These are phyloP conservation scores for Psilocybe tampanensis DNA, from an alignment of 768 basidiomycete species.

Conservation along the genomic window DNA sequence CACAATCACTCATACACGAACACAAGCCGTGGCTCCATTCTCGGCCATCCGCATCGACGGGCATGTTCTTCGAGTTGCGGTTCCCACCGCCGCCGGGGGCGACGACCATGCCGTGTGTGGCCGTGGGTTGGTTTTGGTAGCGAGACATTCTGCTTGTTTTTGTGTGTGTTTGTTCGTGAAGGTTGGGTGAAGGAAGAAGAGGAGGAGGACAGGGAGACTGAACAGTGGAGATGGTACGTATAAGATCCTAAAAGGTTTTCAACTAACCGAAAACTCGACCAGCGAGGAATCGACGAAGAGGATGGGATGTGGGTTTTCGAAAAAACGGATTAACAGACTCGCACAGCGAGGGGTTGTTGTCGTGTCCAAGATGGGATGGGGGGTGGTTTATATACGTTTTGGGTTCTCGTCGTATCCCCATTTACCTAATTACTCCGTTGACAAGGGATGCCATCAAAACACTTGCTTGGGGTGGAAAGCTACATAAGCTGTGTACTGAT, in stretches of 20 bases:
- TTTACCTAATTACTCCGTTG: not conserved
- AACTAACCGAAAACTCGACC: conserved; percentile 17
- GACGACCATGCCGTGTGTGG: conserved; percentile 25
- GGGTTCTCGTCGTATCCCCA: not conserved
- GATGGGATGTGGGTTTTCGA: not conserved
- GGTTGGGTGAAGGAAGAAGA: too few species aligned
- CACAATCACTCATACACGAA: conserved; percentile 27
- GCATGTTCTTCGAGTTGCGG: conserved; percentile 36
- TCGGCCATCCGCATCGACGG: conserved; percentile 34
- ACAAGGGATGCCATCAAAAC: too few species aligned
- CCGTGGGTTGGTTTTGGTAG: conserved; percentile 21
- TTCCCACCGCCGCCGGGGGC: conserved; percentile 32
- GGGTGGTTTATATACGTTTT: conserved; percentile 15
- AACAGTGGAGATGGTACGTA: too few species aligned
- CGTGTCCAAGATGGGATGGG: conserved; percentile 5
- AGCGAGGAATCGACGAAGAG: conserved; percentile 17
- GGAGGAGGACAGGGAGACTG: too few species aligned
- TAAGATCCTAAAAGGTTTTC: too few species aligned
- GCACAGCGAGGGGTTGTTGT: conserved; percentile 27
- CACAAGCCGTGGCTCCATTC: conserved; percentile 37
- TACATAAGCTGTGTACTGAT: not conserved
- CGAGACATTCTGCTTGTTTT: conserved; percentile 17
- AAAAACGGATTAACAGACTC: too few species aligned
- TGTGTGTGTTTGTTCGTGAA: not conserved
- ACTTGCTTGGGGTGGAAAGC: too few species aligned